phyloP scores from a whole-genome alignment of 805 yeast genomes.

The Kuraishia hungarica region DNA sequence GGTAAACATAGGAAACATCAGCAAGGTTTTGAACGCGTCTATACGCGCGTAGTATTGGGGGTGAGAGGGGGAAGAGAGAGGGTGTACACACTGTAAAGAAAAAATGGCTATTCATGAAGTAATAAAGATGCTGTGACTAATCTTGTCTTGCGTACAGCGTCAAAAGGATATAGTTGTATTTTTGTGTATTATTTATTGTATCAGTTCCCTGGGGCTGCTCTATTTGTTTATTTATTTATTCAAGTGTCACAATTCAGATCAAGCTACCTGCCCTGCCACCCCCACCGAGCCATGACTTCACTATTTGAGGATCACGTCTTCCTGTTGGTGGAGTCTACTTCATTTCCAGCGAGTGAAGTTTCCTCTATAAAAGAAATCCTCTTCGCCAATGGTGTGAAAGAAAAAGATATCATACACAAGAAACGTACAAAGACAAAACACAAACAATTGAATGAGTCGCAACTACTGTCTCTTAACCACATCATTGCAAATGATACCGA shows the following conservation, averaged over 20 bases:
- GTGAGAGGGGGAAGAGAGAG: no score
- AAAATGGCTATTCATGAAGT: no score
- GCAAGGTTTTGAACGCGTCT: not conserved
- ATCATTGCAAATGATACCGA: constrained; percentile 42
- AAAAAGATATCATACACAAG: constrained; percentile 7
- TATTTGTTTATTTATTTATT: no score
- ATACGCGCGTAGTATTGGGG: not conserved
- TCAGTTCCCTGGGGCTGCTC: no score
- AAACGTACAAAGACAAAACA: constrained; percentile 2
- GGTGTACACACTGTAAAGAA: no score
- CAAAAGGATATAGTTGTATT: no score
- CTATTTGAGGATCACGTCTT: constrained; percentile 6
- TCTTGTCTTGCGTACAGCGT: no score
- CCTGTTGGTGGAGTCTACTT: constrained; percentile 7
- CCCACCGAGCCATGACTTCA: not conserved
- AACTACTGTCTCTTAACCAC: constrained; percentile 24
- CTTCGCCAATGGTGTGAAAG: constrained; percentile 11
- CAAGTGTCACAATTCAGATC: no score
- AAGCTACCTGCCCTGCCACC: no score
- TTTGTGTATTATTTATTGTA: no score
- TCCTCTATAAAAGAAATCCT: constrained; percentile 4
- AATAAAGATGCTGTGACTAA: no score
- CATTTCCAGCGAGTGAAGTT: constrained; percentile 1
- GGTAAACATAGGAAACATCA: no score
- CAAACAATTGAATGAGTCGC: constrained; percentile 6